These are phyloP conservation scores for Pilatotrama ljubarskyi DNA, from an alignment of 768 basidiomycete genomes.

Conservation along the genomic window DNA sequence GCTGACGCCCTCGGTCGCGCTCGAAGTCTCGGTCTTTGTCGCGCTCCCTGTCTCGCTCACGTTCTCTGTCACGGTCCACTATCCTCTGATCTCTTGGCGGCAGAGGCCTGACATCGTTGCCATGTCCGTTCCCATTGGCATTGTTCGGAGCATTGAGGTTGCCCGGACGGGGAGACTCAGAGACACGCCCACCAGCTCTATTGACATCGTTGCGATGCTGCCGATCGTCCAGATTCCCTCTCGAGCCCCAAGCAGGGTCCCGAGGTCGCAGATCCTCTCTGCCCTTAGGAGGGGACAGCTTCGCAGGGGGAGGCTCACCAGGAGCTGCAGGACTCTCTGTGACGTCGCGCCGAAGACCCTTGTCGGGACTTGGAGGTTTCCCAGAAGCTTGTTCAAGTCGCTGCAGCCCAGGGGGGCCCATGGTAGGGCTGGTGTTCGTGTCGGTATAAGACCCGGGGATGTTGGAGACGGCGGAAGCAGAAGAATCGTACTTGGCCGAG, in stretches of 20 bases:
- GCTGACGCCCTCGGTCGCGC: conserved; percentile 36
- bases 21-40: conserved; percentile 39
- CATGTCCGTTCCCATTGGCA: not conserved
- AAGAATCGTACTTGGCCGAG: not conserved
- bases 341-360: conserved; percentile 1
- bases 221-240: conserved; percentile 27
- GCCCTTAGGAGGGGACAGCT: conserved; percentile 26
- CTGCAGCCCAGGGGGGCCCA: conserved; percentile 6
- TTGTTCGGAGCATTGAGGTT: not conserved
- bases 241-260: conserved; percentile 25
- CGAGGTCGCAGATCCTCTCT: conserved; percentile 29
- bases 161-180: not conserved
- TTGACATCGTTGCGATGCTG: conserved; percentile 21
- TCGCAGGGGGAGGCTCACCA: conserved; percentile 32
- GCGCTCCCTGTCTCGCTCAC: conserved; percentile 33
- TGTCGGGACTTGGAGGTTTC: not conserved
- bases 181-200: conserved; percentile 5
- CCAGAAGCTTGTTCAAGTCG: not conserved
- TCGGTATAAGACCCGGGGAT: not conserved
- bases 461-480: not conserved
- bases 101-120: conserved; percentile 1
- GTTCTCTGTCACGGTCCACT: conserved; percentile 31
- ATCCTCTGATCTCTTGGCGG: conserved; percentile 28
- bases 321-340: conserved; percentile 9
- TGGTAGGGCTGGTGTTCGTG: not conserved